Evolutionary conservation across 2,329 filamentous ascomycete species (phyloP).

Genomic region (Reticulascus tulasneorum): DNA sequence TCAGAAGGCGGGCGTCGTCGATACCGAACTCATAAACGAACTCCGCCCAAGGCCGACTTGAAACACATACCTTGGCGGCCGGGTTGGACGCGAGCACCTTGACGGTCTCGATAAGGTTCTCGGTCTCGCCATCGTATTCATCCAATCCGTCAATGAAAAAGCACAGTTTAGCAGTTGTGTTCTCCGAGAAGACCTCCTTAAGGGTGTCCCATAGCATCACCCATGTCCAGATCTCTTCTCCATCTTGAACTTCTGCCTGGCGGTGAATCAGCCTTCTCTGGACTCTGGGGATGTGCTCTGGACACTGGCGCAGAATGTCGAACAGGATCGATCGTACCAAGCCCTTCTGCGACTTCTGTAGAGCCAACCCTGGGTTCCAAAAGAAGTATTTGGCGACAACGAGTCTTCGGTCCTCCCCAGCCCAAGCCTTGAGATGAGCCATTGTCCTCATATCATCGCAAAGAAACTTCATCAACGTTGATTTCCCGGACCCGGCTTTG

Average conservation of each 20-base stretch:
- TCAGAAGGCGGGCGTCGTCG: conserved; percentile 2
- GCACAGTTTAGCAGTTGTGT: not conserved
- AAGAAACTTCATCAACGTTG: conserved; percentile 19
- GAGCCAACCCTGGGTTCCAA: conserved; percentile 17
- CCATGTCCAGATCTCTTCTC: not conserved
- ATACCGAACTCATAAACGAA: conserved; percentile 17
- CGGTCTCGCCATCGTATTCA: conserved; percentile 11
- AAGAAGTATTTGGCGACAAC: conserved; percentile 21
- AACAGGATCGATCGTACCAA: conserved; percentile 17
- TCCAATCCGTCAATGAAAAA: conserved; percentile 18
- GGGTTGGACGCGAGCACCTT: conserved; percentile 2
- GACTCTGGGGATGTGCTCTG: conserved; percentile 2
- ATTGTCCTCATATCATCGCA: conserved; percentile 6
- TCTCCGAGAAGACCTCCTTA: not conserved
- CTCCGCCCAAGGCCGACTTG: conserved; percentile 18
- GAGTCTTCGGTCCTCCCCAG: conserved; percentile 12
- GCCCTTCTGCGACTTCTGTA: conserved; percentile 16
- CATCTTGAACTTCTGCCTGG: not conserved
- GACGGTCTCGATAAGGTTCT: conserved; percentile 10
- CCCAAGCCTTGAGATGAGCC: conserved; percentile 9
- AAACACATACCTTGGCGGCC: conserved; percentile 18
- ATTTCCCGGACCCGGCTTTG: too few species aligned
- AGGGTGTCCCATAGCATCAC: not conserved
- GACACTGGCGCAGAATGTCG: conserved; percentile 5
- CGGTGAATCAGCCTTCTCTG: too few species aligned